Evolutionary conservation across 2,329 filamentous ascomycete species (phyloP).

Genomic region (Aspergillus fijiensis): DNA sequence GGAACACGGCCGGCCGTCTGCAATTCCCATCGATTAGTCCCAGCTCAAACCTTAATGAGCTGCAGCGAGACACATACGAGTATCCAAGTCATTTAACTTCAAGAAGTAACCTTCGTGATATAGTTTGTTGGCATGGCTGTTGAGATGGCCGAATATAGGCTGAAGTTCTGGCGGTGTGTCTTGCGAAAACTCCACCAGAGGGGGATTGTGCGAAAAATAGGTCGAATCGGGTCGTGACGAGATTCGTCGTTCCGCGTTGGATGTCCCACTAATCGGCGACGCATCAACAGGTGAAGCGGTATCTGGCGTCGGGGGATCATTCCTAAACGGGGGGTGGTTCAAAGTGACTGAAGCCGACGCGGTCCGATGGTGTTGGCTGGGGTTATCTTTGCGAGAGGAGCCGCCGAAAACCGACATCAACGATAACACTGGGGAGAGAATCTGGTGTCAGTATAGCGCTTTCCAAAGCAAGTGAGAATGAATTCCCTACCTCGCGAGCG

Average conservation of each 20-base stretch:
- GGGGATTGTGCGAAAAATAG: constrained; percentile 80
- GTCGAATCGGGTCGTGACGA: constrained; percentile 76
- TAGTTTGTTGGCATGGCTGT: constrained; percentile 92
- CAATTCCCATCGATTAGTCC: constrained; percentile 30
- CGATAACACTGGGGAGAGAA: constrained; percentile 66
- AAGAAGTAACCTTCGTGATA: constrained; percentile 98
- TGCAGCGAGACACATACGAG: constrained; percentile 61
- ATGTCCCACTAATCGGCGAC: constrained; percentile 42
- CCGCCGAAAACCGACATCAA: constrained; percentile 68
- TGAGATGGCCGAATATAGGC: constrained; percentile 90
- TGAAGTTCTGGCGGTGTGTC: constrained; percentile 91
- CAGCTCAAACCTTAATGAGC: neutral
- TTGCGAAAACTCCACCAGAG: constrained; percentile 77
- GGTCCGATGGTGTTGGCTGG: constrained; percentile 29
- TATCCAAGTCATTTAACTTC: constrained; percentile 92
- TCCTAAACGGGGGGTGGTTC: constrained; percentile 25
- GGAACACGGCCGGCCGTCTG: constrained; percentile 80
- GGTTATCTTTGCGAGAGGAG: constrained; percentile 38
- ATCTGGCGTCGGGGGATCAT: constrained; percentile 37
- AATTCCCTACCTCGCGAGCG: constrained; percentile 40
- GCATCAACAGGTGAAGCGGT: constrained; percentile 37
- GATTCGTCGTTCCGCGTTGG: constrained; percentile 50
- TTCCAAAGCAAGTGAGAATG: neutral
- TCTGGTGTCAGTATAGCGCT: neutral
- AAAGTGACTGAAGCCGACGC: constrained; percentile 23